phyloP scores from a whole-genome alignment of 495 filamentous ascomycete genomes.

The Tuber magnatum region DNA sequence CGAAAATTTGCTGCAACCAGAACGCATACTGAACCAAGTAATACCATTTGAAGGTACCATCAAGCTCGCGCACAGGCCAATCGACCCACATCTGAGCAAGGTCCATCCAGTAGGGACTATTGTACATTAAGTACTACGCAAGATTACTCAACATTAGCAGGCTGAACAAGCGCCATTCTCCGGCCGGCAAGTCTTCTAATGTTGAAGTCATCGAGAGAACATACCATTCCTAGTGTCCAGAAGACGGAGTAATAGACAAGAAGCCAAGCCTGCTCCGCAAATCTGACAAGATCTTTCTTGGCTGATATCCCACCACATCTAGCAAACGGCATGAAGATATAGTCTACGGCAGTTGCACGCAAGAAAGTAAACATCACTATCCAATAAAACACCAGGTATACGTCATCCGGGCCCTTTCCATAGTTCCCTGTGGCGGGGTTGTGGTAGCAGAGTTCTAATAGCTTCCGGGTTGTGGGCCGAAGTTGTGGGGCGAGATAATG shows the following conservation, averaged over 20 bases:
- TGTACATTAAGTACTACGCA: conserved; percentile 67
- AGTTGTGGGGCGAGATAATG: conserved; percentile 74
- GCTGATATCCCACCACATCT: conserved; percentile 60
- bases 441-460: conserved; percentile 79
- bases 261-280: conserved; percentile 92
- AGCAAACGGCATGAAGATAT: conserved; percentile 70
- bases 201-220: conserved; percentile 40
- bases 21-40: conserved; percentile 86
- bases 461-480: conserved; percentile 68
- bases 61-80: conserved; percentile 70
- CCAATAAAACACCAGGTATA: conserved; percentile 70
- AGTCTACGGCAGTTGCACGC: conserved; percentile 78
- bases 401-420: conserved; percentile 67
- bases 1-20: conserved; percentile 87
- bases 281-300: conserved; percentile 65
- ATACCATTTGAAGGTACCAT: conserved; percentile 75
- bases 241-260: conserved; percentile 69
- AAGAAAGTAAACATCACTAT: conserved; percentile 78
- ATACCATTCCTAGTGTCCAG: conserved; percentile 78
- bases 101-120: conserved; percentile 71
- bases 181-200: neutral
- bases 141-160: neutral
- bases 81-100: conserved; percentile 69
- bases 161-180: neutral
- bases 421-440: conserved; percentile 60